Evolutionary conservation across 768 basidiomycete genomes (phyloP), one percentile per base, ranked within the genome.

Genomic region (Daedaleopsis sinensis): DNA sequence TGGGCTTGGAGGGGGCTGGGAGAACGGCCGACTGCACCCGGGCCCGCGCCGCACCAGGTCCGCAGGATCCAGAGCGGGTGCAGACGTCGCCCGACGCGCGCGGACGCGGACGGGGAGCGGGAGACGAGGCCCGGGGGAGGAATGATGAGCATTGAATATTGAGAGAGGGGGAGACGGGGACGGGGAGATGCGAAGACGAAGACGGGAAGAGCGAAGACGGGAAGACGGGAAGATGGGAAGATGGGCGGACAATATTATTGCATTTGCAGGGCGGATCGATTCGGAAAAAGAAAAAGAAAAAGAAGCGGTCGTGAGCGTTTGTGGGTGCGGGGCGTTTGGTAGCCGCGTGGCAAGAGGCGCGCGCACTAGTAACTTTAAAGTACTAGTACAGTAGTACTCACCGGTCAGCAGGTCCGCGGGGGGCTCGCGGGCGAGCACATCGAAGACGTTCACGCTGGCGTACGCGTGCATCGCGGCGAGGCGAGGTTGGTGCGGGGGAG

Each of bases 361-460:
- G n/a, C 44, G 44, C n/a, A n/a, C n/a, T n/a, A n/a, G n/a, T n/a
- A n/a, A n/a, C n/a, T n/a, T n/a, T n/a, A n/a, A n/a, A n/a, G n/a
- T n/a, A n/a, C n/a, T n/a, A n/a, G n/a, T n/a, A n/a, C n/a, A n/a
- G n/a, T n/a, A n/a, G n/a, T 2, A 58, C 62, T 54, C 53, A 63
- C 62, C 56, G 39, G 62, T 46, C 24, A 58, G 48, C 12, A 63
- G 57, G 58, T 63, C 57, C 12, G 38, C 48, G 7, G 57, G 52
- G 44, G 56, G 46, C 55, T 58, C 62, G 38, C 62, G 56, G 36
- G 50, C 46, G 52, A 63, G 47, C 6, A 32, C 21, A 39, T 58
- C 62, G 48, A 63, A 63, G 52, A 58, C 49, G 57, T 58, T 63
- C n/a, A 44, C 57, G 21, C 62, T 63, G 54, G 57, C 42, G 42